phyloP scores from a whole-genome alignment of 1,284 basidiomycete species.

The Ceratobasidium sp. region DNA sequence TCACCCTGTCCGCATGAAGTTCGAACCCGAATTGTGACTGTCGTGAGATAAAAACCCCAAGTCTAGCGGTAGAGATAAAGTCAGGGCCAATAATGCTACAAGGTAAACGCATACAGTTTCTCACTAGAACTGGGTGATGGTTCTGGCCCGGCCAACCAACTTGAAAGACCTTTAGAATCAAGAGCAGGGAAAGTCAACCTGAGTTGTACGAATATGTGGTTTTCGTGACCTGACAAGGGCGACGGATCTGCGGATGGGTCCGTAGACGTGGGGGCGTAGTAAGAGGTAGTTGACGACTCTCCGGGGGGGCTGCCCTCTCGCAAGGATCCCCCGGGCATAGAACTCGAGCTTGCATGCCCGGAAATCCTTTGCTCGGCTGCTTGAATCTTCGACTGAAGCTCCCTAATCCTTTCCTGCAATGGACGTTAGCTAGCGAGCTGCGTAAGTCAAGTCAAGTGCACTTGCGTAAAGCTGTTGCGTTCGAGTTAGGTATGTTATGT shows the following conservation, averaged over 20 bases:
- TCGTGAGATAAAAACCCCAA: background rate
- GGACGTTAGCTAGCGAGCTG: background rate
- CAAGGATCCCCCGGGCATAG: background rate
- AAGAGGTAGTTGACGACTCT: background rate
- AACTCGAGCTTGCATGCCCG: background rate
- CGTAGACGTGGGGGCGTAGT: background rate
- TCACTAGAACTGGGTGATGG: background rate
- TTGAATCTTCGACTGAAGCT: conserved; percentile 29
- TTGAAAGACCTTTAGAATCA: background rate
- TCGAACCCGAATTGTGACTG: conserved; percentile 28
- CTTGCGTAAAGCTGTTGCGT: conserved; percentile 18
- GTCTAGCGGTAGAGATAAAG: background rate
- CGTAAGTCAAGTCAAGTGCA: background rate
- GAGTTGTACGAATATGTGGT: background rate
- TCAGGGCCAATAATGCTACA: background rate
- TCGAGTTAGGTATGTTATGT: background rate
- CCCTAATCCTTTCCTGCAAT: conserved; percentile 26
- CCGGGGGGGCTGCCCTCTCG: background rate
- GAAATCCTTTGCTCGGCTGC: background rate
- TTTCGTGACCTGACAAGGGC: background rate
- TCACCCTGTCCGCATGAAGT: conserved; percentile 9
- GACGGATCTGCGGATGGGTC: background rate
- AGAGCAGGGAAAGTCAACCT: background rate
- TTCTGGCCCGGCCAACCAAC: background rate
- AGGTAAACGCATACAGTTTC: conserved; percentile 5